Base-by-base conservation (phyloP, 176 grass and related monocot genomes). In the Paspalum notatum region DNA sequence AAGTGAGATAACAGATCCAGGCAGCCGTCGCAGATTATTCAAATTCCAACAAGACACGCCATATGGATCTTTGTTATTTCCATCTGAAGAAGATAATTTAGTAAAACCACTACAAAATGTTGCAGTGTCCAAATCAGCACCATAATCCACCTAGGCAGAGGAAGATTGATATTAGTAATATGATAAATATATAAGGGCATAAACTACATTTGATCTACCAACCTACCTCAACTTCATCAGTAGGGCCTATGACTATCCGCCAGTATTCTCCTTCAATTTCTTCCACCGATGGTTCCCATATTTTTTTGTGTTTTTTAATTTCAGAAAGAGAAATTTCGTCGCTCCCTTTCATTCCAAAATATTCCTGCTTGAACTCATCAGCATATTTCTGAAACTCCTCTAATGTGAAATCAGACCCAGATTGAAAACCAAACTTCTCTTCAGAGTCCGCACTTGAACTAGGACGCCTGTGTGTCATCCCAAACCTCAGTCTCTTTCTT, bases 261-360 rank as follows among this genome's bases (percentile, higher is more conserved):
- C 96, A 98, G 86, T 98, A 98, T 86, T 98, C 96, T 73, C 92
- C 96, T 80, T 98, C 96, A 62, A 98, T 95, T 80, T 98, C 96
- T 48, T 88, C 84, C 52, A 93, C 88, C 15, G 90, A 91, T 53
- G 90, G 96, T 57, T 86, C 78, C 73, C 83, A 91, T 16, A 57
- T 84, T 81, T 91, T 53, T 72, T 92, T 82, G 49, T 47, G 27
- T 1, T 62, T 72, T 83, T 86, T 88, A 38, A 90, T 91, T 66
- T 91, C 79, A 50, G 50, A 76, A 80, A 90, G 85, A 79, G 82
- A 82, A 66, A 80, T 82, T 50, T 86, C 89, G 77, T 84, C 87
- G 20, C 27, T 86, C 80, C 72, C 32, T 12, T 81, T 87, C 74
- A 91, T 87, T 76, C 85, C 88, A 86, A 98, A 98, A 85, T 98